These are phyloP conservation scores for Ophiostoma ips DNA, from an alignment of 2,329 filamentous ascomycete species.

Conservation along the genomic window DNA sequence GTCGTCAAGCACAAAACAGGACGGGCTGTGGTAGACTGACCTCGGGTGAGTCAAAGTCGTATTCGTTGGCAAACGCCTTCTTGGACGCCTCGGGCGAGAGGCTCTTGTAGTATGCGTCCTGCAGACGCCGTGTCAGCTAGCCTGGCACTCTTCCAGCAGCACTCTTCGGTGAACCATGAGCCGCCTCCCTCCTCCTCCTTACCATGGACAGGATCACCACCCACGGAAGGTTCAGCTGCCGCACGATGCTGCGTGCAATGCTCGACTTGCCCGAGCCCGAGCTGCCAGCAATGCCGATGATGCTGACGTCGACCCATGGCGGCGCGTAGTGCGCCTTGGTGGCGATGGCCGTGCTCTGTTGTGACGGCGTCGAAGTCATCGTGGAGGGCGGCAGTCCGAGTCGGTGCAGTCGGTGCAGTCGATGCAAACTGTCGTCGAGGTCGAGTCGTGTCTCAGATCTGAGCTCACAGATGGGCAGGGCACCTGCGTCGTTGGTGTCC, in stretches of 20 bases:
- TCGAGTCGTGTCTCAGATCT: too few relatives aligned
- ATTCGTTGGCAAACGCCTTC: constrained; percentile 78
- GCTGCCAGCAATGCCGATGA: constrained; percentile 90
- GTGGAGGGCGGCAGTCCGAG: too few relatives aligned
- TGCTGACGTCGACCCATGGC: constrained; percentile 91
- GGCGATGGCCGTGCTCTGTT: constrained; percentile 29
- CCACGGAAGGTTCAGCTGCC: constrained; percentile 84
- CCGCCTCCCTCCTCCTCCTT: constrained; percentile 15
- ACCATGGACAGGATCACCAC: constrained; percentile 97
- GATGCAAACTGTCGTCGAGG: too few relatives aligned
- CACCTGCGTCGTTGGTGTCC: too few relatives aligned
- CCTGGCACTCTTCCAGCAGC: too few relatives aligned
- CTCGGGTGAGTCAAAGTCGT: constrained; percentile 87
- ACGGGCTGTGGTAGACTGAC: not conserved
- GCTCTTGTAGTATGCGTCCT: constrained; percentile 96
- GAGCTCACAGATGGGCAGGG: too few relatives aligned
- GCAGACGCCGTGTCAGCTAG: too few relatives aligned
- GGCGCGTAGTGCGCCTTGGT: constrained; percentile 68
- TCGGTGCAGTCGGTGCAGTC: too few relatives aligned
- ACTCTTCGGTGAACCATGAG: too few relatives aligned
- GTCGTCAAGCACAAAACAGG: not conserved
- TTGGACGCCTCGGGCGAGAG: constrained; percentile 65
- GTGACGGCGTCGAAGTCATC: constrained; percentile 2
- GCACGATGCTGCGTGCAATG: constrained; percentile 80
- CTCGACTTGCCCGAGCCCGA: constrained; percentile 94